Base-by-base conservation (phyloP, 108 stramenopile genomes). In the Cyclotella sp. region DNA sequence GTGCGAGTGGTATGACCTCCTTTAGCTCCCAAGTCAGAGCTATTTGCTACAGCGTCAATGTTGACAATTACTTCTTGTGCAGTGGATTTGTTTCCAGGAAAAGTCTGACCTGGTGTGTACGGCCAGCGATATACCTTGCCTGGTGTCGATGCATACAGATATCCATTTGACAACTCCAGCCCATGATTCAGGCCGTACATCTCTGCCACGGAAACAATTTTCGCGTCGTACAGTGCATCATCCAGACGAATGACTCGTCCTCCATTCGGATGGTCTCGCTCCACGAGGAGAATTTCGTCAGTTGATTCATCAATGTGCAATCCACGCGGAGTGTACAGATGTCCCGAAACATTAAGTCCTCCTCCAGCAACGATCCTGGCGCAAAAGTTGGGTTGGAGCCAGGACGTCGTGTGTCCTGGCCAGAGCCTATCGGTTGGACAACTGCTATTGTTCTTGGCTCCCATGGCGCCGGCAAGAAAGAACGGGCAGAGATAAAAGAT, bases 1-100 rank as follows among this genome's bases (percentile, higher is more conserved):
- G 91, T 92, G 0, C 91, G 86, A 16, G 91, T 92, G 47, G 46
- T 67, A 64, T 92, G 91, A 44, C 91, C 91, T n/a, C 54, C 68
- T 3, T 77, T 71, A 3, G 85, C 89, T 46, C 89, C 89, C 57
- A 79, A 76, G 21, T 81, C 74, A 39, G 60, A 39, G 22, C 77
- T 85, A 64, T 79, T 84, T 8, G 78, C 85, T 46, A 79, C 77
- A 26, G 79, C 84, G 46, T 87, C 85, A 66, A 72, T 71, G 0
- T 85, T 77, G 39, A 83, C 77, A 26, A 72, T 69, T 30, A 79
- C 84, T 18, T 70, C 57, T 24, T 81, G 55, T 19, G 54, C 73
- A 45, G 69, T 63, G 8, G 42, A 40, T 12, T 54, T 28, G 44
- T 61, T 34, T n/a, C 62, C 75, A 6, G 45, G 54, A 30, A 30